These are phyloP conservation scores for Vachellia collinsii DNA, from an alignment of 306 rosid species.

Conservation along the genomic window DNA sequence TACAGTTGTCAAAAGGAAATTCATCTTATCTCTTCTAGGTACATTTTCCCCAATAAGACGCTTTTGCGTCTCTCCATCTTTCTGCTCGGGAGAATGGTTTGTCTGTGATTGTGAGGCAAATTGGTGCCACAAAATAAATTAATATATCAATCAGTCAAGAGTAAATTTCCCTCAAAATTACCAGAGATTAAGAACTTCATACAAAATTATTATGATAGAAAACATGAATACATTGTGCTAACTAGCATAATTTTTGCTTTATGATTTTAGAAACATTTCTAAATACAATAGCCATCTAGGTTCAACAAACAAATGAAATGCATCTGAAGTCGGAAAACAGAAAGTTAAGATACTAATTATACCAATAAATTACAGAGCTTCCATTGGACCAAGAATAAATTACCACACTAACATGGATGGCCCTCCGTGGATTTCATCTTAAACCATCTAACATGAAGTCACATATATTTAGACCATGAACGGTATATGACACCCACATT, in stretches of 20 bases:
- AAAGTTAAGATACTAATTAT: neutral
- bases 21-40: constrained; percentile 44
- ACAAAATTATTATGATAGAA: neutral
- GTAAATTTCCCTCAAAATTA: neutral
- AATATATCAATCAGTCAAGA: neutral
- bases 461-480: neutral
- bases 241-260: neutral
- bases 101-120: constrained; percentile 30
- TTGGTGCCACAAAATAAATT: constrained; percentile 3
- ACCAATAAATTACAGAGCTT: neutral
- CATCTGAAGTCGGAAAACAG: neutral
- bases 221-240: too few relatives aligned
- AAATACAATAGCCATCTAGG: neutral
- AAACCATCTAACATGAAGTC: neutral
- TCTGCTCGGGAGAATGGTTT: constrained; percentile 11
- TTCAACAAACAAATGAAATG: neutral
- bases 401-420: too few relatives aligned
- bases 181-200: neutral
- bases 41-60: constrained; percentile 47
- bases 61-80: constrained; percentile 9
- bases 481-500: neutral
- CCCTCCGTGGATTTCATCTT: neutral
- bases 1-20: constrained; percentile 46
- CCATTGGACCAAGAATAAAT: neutral
- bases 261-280: neutral